Base-by-base conservation (phyloP, 2,329 filamentous ascomycete genomes). In the Balansia obtecta region DNA sequence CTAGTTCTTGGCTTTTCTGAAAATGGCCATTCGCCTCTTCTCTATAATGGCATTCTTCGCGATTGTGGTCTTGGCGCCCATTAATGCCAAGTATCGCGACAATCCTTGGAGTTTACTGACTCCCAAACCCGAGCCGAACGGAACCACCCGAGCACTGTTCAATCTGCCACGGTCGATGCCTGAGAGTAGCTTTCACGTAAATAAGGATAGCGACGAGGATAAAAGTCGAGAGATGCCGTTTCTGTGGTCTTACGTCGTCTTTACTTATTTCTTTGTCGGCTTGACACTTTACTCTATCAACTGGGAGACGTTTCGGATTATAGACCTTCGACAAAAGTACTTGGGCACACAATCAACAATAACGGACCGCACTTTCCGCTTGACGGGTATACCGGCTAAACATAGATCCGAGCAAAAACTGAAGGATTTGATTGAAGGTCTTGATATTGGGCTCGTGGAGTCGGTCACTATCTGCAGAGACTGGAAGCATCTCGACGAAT, bases 291-390 rank as follows among this genome's bases (percentile, higher is more conserved):
- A 90, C 63, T 79, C 91, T 57, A 82, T 97, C 59, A 81, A 91
- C 52, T 77, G 77, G 41, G 85, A 95, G 67, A 97, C 93, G 0
- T 80, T 85, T 57, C 85, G 82, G 52, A 85, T 98, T 48, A 94
- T 97, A 56, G 79, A 83, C 51, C 79, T 91, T 32, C 77, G 93
- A 22, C 93, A 98, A 65, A 82, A 89, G 52, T 98, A 96, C 62
- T 76, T 98, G 10, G 93, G 93, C 12, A 88, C 84, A 20, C 91
- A 97, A 66, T 90, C 86, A 0, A 97, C 91, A n/a, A 80, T 96
- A 48, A 97, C 93, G 1, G 93, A 98, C 67, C 82, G 90, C 33
- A 98, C 93, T 0, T 90, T 98, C 60, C 83, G 88, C 22, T 70
- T 98, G 16, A 93, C 91, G 0, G 91, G 91, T 0, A 91, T 98